Evolutionary conservation across 179 eudicot genomes (phyloP), one percentile per base, ranked within the genome.

Genomic region (Beta macrorhiza): DNA sequence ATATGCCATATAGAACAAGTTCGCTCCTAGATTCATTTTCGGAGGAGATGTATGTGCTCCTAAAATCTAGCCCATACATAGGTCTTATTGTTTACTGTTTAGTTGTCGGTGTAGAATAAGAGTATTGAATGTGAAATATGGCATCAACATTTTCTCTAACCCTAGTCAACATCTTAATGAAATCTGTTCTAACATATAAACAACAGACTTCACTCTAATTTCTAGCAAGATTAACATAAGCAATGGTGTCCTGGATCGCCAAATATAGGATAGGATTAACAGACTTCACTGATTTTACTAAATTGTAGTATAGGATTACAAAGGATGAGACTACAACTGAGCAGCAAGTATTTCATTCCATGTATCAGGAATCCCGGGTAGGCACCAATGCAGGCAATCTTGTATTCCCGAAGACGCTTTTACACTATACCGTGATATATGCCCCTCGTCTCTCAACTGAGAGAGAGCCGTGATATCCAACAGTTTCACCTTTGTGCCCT

Each of bases 301-400:
- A 45, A 53, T 16, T 25, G 42, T 20, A 59, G 68, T 56, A 47
- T 42, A 81, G 15, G 5, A 76, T 32, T 55, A 81, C 77, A 55
- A 20, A 74, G 63, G 53, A 19, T 20, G 32, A n/a, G 77, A 59
- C 85, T 85, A 92, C 11, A 91, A 7, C 83, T 90, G 94, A 17
- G 94, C 90, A 49, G 90, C 90, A 78, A 93, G 84, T 72, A 93
- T 84, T 83, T 93, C 97, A 37, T 93, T 93, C 98, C 98, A 93
- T 3, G 93, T 86, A 84, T 93, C 98, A 0, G 98, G 98, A 81
- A 93, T 80, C 6, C 98, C 98, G 0, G 98, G 98, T 37, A 93
- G 78, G 88, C 98, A 93, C 98, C 98, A 93, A 86, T 93, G 98
- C 68, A 93, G 86, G 84, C 98, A 93, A 76, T 93, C 97, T 45